Evolutionary conservation across 495 filamentous ascomycete species (phyloP).

Genomic region (Talaromyces thailandensis): DNA sequence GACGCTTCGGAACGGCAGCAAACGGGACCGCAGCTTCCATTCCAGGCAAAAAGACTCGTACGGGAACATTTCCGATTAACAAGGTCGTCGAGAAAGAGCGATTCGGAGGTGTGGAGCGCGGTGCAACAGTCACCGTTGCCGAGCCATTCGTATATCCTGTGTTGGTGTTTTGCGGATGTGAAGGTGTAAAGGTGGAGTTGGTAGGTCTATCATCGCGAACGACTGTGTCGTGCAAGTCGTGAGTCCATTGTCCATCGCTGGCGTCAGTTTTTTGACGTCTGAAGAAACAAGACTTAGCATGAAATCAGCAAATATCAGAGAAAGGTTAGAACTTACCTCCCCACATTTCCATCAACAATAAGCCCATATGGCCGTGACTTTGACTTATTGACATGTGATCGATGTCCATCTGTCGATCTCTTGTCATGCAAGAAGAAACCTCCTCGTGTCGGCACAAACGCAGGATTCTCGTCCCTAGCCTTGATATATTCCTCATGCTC

Average conservation of each 20-base stretch:
- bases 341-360: slow-evolving; percentile 39
- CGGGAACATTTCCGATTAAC: slow-evolving; percentile 68
- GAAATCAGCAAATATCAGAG: not conserved
- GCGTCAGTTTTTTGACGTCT: slow-evolving; percentile 67
- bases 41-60: slow-evolving; percentile 68
- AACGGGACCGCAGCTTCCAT: slow-evolving; percentile 66
- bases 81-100: slow-evolving; percentile 59
- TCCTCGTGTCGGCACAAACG: slow-evolving; percentile 90
- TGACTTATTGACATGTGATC: slow-evolving; percentile 28
- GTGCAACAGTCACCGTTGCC: slow-evolving; percentile 31
- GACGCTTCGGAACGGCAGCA: slow-evolving; percentile 63
- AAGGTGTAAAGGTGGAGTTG: slow-evolving; percentile 15
- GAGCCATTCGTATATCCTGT: slow-evolving; percentile 16
- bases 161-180: slow-evolving; percentile 10
- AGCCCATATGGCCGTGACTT: slow-evolving; percentile 36
- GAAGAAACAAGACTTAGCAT: slow-evolving; percentile 29
- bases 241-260: slow-evolving; percentile 78
- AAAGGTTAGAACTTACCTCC: slow-evolving; percentile 20
- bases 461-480: slow-evolving; percentile 79
- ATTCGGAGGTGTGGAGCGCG: slow-evolving; percentile 46
- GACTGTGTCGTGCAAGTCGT: slow-evolving; percentile 90
- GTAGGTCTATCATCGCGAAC: slow-evolving; percentile 34
- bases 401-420: slow-evolving; percentile 52
- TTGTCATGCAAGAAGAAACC: slow-evolving; percentile 98
- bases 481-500: slow-evolving; percentile 89